Conservation (phyloP, 768 basidiomycete genomes). For the Phlebiopsis flavidoalba region DNA sequence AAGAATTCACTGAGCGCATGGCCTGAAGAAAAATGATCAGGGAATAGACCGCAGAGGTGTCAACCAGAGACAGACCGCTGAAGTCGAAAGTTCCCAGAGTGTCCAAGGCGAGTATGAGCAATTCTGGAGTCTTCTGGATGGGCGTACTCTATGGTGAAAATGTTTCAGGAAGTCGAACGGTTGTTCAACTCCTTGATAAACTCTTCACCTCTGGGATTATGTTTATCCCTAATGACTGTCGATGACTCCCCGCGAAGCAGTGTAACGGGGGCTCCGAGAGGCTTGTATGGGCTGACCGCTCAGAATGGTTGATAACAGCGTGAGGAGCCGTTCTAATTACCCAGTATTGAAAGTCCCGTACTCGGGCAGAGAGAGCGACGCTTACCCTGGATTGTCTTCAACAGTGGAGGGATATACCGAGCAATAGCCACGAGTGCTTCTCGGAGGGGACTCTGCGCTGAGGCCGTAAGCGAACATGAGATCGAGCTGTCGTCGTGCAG, state of each 20-base stretch:
- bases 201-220: constrained; percentile 40
- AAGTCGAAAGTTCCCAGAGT: constrained; percentile 94
- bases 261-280: constrained; percentile 77
- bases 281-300: constrained; percentile 82
- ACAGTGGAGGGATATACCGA: constrained; percentile 80
- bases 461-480: constrained; percentile 94
- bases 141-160: constrained; percentile 31
- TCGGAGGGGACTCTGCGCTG: constrained; percentile 81
- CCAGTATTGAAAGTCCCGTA: not conserved
- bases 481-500: constrained; percentile 95
- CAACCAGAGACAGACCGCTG: constrained; percentile 50
- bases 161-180: not conserved
- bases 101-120: constrained; percentile 76
- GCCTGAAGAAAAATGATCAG: constrained; percentile 39
- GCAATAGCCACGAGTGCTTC: constrained; percentile 83
- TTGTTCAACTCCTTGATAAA: not conserved
- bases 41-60: not conserved
- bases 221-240: constrained; percentile 44
- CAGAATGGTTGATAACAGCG: constrained; percentile 75
- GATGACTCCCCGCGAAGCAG: constrained; percentile 50
- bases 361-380: not conserved
- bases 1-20: constrained; percentile 96
- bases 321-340: constrained; percentile 75
- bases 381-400: constrained; percentile 88
- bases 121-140: constrained; percentile 59